Percentiles rank a stretch among this genome's conserved stretches.
These are phyloP conservation scores for Phenoliferia sp. DNA, from an alignment of 1,284 basidiomycete species.

Conservation along the genomic window DNA sequence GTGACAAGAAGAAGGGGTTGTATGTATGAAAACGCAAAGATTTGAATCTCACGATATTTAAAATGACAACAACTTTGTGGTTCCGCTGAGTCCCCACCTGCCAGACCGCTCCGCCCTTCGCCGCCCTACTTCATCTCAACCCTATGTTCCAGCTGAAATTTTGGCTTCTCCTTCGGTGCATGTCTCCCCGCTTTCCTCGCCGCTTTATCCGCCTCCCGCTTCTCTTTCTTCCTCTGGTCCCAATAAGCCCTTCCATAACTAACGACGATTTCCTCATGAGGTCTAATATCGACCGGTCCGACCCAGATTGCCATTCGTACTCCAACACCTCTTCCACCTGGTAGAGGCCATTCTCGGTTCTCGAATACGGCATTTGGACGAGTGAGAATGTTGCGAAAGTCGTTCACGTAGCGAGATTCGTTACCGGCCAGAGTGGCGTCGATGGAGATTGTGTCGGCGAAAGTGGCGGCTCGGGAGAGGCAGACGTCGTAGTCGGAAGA, in stretches of 20 bases:
- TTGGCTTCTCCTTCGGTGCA: background rate
- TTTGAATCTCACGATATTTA: too few species aligned
- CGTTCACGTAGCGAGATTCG: background rate
- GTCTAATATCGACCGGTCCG: background rate
- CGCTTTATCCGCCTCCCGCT: background rate
- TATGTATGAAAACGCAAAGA: too few species aligned
- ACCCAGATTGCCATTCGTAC: background rate
- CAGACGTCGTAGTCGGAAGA: background rate
- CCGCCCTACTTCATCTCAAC: background rate
- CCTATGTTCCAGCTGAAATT: background rate
- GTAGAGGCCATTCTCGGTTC: background rate
- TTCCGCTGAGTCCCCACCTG: too few species aligned
- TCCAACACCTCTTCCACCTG: background rate
- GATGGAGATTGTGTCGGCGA: background rate
- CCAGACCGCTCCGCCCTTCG: too few species aligned
- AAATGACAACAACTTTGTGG: too few species aligned
- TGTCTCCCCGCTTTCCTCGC: background rate
- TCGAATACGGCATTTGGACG: background rate
- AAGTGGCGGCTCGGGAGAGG: background rate
- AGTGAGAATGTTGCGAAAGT: background rate
- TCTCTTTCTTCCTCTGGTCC: background rate
- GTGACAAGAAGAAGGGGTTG: too few species aligned
- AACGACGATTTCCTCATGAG: background rate
- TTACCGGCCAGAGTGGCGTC: background rate
- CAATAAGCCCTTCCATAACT: background rate